These are phyloP conservation scores for Pseudogymnoascus sp. DNA, from an alignment of 2,329 filamentous ascomycete species.

Conservation along the genomic window DNA sequence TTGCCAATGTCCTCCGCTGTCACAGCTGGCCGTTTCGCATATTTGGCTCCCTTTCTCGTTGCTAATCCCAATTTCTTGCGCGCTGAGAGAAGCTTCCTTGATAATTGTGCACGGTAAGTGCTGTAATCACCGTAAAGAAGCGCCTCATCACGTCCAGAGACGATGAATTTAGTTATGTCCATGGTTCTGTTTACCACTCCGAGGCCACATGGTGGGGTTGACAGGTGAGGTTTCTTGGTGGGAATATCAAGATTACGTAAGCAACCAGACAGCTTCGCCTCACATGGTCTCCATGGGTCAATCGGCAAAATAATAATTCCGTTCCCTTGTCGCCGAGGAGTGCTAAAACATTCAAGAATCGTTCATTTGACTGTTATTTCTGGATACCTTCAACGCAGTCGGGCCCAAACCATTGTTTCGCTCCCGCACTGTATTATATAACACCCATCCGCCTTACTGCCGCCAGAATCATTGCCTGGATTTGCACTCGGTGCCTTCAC, in stretches of 20 bases:
- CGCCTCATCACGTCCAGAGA: slow-evolving; percentile 71
- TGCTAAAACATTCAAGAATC: slow-evolving; percentile 8
- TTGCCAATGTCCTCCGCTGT: slow-evolving; percentile 67
- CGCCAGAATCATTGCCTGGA: not conserved
- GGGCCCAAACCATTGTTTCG: not conserved
- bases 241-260: slow-evolving; percentile 4
- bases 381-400: not conserved
- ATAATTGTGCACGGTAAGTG: slow-evolving; percentile 72
- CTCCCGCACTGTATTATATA: not conserved
- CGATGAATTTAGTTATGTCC: slow-evolving; percentile 84
- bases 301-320: slow-evolving; percentile 8
- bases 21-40: slow-evolving; percentile 60
- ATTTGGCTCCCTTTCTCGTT: slow-evolving; percentile 83
- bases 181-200: slow-evolving; percentile 40
- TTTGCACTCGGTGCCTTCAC: not conserved
- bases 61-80: slow-evolving; percentile 79
- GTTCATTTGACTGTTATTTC: slow-evolving; percentile 1
- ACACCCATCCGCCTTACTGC: not conserved
- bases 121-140: slow-evolving; percentile 84
- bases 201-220: not conserved
- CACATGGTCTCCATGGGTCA: not conserved
- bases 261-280: not conserved
- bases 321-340: slow-evolving; percentile 3
- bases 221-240: slow-evolving; percentile 8
- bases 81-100: slow-evolving; percentile 72